phyloP scores from a whole-genome alignment of 2,329 filamentous ascomycete species.

The Colletotrichum liaoningense region DNA sequence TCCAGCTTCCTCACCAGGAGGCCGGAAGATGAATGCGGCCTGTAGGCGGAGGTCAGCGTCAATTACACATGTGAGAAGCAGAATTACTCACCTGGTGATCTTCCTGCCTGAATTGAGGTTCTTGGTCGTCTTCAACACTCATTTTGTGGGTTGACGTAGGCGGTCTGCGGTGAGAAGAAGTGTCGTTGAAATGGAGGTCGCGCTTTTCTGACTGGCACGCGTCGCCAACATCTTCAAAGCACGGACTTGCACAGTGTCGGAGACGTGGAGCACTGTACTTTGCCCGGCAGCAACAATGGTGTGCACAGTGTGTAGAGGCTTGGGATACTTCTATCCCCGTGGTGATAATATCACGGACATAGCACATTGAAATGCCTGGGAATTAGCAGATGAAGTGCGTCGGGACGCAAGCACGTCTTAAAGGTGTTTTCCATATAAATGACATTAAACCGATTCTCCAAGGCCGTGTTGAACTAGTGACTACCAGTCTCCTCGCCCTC shows the following conservation, averaged over 20 bases:
- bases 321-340: neutral
- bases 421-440: neutral
- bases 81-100: constrained; percentile 55
- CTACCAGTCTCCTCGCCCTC: constrained; percentile 26
- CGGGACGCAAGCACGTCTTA: neutral
- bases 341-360: neutral
- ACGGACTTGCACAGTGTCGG: neutral
- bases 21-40: constrained; percentile 73
- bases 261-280: neutral
- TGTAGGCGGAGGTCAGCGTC: constrained; percentile 44
- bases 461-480: constrained; percentile 29
- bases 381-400: neutral
- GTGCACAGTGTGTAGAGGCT: neutral
- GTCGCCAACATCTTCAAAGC: constrained; percentile 9
- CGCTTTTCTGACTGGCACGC: constrained; percentile 23
- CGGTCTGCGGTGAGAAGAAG: neutral
- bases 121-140: constrained; percentile 3
- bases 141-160: neutral
- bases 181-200: constrained; percentile 9
- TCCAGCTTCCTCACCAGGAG: constrained; percentile 51
- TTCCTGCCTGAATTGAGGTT: constrained; percentile 43
- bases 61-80: neutral
- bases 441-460: constrained; percentile 29
- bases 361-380: neutral
- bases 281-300: fast-evolving